Evolutionary conservation across 2,329 filamentous ascomycete genomes (phyloP), one percentile per base, ranked within the genome.

Genomic region (Aulographum hederae): DNA sequence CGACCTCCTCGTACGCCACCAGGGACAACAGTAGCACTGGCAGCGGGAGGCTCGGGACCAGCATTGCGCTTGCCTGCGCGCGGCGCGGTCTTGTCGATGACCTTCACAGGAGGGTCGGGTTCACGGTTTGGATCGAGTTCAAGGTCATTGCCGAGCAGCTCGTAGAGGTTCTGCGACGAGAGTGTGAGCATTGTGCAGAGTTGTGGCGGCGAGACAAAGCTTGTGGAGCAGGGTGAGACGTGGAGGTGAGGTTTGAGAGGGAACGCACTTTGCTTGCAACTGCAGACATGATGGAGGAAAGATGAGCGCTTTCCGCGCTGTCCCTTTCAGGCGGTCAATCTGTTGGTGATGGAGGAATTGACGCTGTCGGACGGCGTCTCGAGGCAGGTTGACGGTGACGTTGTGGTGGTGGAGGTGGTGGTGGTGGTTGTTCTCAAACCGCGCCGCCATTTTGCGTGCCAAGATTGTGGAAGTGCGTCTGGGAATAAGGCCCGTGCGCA

Each of bases 41-140:
- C 52, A 35, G 45, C 43, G 36, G 78, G 73, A 50, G 72, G 69
- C 54, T 82, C 73, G 54, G 73, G 72, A 53, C 78, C 75, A 53
- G 69, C 77, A 63, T 86, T 85, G 65, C 82, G 81, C 77, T 94
- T 94, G 56, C 69, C 71, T 54, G 69, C 69, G 57, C 82, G 76
- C 50, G 72, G 64, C 44, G 66, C 60, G 43, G 73, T 70, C 73
- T 89, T 92, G 58, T 93, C 82, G 54, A 89, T 70, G 56, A 80
- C 78, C 72, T 82, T 89, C 49, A 80, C 74, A 49, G 84, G 85
- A 54, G 77, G 76, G 48, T 73, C 65, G 50, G 76, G 73, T 44
- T 69, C 67, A 61, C 74, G 73, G 61, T 86, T 81, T 55, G 70
- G 69, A 56, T 74, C 71, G 52, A 70, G 65, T 53, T 77, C 72